phyloP scores from a whole-genome alignment of 495 filamentous ascomycete genomes.

The Tuber melanosporum region DNA sequence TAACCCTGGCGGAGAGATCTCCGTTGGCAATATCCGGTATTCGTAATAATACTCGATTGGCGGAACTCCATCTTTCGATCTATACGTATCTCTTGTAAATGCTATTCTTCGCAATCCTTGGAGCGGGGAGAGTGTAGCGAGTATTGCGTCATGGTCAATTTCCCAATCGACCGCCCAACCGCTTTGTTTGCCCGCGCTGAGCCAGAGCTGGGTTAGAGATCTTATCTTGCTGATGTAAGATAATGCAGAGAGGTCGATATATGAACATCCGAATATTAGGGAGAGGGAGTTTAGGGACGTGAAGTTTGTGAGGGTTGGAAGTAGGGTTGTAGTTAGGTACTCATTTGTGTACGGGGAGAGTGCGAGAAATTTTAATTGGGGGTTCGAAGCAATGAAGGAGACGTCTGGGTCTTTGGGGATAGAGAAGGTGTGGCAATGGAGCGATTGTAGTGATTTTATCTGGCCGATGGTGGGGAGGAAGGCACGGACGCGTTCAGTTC shows the following conservation, averaged over 20 bases:
- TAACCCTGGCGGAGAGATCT: not conserved
- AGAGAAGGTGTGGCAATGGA: not conserved
- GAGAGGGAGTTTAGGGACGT: slow-evolving; percentile 2
- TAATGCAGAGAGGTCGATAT: slow-evolving; percentile 5
- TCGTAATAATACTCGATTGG: slow-evolving; percentile 8
- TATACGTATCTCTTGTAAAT: slow-evolving; percentile 14
- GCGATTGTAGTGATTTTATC: slow-evolving; percentile 4
- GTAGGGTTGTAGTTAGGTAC: not conserved
- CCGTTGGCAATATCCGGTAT: not conserved
- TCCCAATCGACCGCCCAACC: not conserved
- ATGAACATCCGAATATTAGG: slow-evolving; percentile 5
- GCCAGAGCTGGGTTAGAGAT: slow-evolving; percentile 12
- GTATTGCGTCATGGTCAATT: slow-evolving; percentile 5
- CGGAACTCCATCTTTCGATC: not conserved
- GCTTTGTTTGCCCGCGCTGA: slow-evolving; percentile 12
- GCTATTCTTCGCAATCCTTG: slow-evolving; percentile 7
- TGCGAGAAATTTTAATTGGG: slow-evolving; percentile 10
- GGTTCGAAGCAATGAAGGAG: slow-evolving; percentile 10
- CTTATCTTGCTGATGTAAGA: slow-evolving; percentile 7
- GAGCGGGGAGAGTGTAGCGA: not conserved
- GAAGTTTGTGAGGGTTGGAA: slow-evolving; percentile 11
- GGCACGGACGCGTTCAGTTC: not conserved
- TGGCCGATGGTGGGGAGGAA: slow-evolving; percentile 1
- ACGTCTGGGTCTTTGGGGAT: not conserved
- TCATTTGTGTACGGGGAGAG: not conserved